phyloP scores from a whole-genome alignment of 495 filamentous ascomycete species.

The Pyronema domesticum region DNA sequence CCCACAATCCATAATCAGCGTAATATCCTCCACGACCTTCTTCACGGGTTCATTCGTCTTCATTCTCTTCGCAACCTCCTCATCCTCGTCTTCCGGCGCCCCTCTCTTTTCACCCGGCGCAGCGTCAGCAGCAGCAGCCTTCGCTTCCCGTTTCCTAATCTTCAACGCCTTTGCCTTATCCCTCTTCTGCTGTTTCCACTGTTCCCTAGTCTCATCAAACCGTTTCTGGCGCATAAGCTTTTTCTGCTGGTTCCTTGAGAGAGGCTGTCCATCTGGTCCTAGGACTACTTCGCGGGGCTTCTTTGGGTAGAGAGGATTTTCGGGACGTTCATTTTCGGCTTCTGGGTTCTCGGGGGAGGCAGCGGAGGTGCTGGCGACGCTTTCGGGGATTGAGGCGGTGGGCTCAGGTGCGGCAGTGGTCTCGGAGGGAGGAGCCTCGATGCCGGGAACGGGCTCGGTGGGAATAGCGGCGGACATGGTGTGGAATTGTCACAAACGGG shows the following conservation, averaged over 20 bases:
- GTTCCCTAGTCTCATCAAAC: slow-evolving; percentile 50
- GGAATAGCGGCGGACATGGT: too few species aligned
- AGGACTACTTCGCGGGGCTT: slow-evolving; percentile 6
- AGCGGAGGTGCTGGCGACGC: neutral
- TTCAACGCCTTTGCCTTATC: slow-evolving; percentile 55
- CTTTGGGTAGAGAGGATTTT: neutral
- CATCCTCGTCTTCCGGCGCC: neutral
- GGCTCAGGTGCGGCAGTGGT: neutral
- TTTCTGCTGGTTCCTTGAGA: slow-evolving; percentile 73
- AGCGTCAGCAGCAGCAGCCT: neutral
- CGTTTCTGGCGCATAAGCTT: slow-evolving; percentile 45
- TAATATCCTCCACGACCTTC: slow-evolving; percentile 41
- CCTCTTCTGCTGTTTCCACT: slow-evolving; percentile 53
- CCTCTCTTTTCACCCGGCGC: neutral
- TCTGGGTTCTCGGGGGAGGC: neutral
- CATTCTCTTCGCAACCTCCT: slow-evolving; percentile 24
- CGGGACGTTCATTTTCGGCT: neutral
- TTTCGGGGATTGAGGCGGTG: neutral
- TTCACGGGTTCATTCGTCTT: slow-evolving; percentile 26
- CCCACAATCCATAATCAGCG: slow-evolving; percentile 74
- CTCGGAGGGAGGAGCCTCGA: too few species aligned
- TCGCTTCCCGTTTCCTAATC: slow-evolving; percentile 15
- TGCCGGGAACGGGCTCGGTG: too few species aligned
- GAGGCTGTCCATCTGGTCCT: slow-evolving; percentile 16
- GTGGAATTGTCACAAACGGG: too few species aligned